Base-by-base conservation (phyloP, 1,284 basidiomycete genomes). In the Wolfiporia cocos region DNA sequence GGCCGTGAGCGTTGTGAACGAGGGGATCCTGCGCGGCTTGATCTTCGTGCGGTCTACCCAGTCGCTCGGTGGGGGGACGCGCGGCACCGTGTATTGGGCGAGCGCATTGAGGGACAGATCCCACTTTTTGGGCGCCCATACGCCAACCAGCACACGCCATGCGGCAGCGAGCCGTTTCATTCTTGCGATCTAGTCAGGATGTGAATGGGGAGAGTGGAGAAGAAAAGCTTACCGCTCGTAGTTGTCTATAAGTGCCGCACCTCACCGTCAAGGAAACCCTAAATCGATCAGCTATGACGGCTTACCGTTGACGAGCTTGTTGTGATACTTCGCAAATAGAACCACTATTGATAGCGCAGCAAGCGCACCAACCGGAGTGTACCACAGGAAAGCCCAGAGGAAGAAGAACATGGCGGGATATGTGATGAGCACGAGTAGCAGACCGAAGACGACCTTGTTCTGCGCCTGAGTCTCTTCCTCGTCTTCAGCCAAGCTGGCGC, bases 401-500 rank as follows among this genome's bases (percentile, higher is more conserved):
- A 81, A 75, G 60, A 88, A 79, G 68, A 95, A 95, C 24, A 81
- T 63, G 15, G 78, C 61, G n/a, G 89, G 84, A 66, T 94, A 95
- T 33, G 86, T 80, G 52, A 90, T 59, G 48, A 88, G 58, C 34
- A 85, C 68, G 39, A 91, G 74, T 36, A 93, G 56, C 19, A 95
- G 60, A 1, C 90, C 89, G 50, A 93, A 81, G 11, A 87, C 80
- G 32, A 94, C 79, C 68, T 96, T 94, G 67, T 86, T 93, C 68
- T 94, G 90, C 28, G 92, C 92, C 63, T 91, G 87, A 4, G 88
- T 86, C 63, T 95, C 92, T 58, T 90, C 87, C 62, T 97, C 93
- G 51, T 92, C 81, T 56, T 90, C 79, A 15, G 76, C 86, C 26
- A 93, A 66, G 33, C 73, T 68, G 4, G 85, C 87, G 35, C 87